A percentile compares a stretch with the other conserved stretches of the same genome.
These are phyloP conservation scores for Leccinum variicolor DNA, from an alignment of 768 basidiomycete species.

Conservation along the genomic window DNA sequence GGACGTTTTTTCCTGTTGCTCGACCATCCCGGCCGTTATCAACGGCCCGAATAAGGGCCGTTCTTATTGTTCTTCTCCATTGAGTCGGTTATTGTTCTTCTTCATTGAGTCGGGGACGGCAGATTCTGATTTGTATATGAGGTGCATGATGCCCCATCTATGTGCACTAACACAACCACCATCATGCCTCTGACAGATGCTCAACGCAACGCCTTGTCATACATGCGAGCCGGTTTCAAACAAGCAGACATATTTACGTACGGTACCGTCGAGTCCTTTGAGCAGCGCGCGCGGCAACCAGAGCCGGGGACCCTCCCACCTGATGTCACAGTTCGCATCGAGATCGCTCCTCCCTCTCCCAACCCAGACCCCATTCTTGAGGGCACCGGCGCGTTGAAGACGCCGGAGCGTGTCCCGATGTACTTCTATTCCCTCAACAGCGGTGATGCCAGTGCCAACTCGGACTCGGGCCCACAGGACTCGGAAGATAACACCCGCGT, in stretches of 20 bases:
- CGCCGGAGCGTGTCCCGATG: conserved; percentile 19
- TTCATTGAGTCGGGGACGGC: background rate
- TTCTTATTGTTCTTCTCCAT: too few species aligned
- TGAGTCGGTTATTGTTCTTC: too few species aligned
- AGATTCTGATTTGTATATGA: background rate
- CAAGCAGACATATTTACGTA: fast-evolving
- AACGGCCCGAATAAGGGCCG: too few species aligned
- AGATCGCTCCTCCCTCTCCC: conserved; percentile 15
- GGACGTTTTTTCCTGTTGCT: too few species aligned
- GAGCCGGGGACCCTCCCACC: background rate
- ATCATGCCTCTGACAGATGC: conserved; percentile 14
- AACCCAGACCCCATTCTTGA: background rate
- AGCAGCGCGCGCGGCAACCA: conserved; percentile 10
- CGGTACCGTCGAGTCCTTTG: conserved; percentile 7
- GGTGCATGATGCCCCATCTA: background rate
- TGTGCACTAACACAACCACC: background rate
- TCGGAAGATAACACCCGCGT: conserved; percentile 7
- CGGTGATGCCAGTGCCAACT: background rate
- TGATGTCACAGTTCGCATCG: conserved; percentile 13
- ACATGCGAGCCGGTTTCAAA: background rate
- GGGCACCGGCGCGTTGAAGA: background rate
- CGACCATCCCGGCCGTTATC: too few species aligned
- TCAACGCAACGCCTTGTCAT: conserved; percentile 11
- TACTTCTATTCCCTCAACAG: conserved; percentile 16
- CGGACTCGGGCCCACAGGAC: background rate